Conservation (phyloP, 441 rosid species). For the Populus hybrid region DNA sequence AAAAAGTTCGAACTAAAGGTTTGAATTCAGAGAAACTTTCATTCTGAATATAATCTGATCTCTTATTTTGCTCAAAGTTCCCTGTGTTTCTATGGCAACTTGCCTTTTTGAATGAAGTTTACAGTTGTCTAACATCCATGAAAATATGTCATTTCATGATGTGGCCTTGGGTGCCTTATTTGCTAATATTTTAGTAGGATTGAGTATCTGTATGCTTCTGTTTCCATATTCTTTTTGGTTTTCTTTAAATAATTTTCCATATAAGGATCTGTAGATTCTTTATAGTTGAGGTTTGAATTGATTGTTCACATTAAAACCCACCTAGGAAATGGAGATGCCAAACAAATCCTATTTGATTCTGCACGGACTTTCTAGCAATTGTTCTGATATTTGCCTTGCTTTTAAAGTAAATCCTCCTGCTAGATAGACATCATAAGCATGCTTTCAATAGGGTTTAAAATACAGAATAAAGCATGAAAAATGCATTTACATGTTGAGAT, state of each 20-base stretch:
- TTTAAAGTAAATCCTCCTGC: constrained; percentile 2
- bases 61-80: background rate
- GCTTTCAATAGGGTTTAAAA: background rate
- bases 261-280: background rate
- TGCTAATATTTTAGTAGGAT: background rate
- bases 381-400: background rate
- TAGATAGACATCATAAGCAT: background rate
- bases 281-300: background rate
- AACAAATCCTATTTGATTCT: constrained; percentile 10
- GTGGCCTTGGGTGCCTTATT: background rate
- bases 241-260: background rate
- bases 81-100: background rate
- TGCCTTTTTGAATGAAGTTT: background rate
- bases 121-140: background rate
- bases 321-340: background rate
- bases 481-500: background rate
- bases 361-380: background rate
- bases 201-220: background rate
- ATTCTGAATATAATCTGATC: background rate
- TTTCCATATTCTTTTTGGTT: background rate
- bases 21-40: constrained; percentile 18
- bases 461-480: background rate
- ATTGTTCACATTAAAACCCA: background rate
- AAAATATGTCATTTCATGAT: background rate
- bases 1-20: constrained; percentile 87